phyloP scores from a whole-genome alignment of 768 basidiomycete species.

The Hortiboletus flavorubellus region DNA sequence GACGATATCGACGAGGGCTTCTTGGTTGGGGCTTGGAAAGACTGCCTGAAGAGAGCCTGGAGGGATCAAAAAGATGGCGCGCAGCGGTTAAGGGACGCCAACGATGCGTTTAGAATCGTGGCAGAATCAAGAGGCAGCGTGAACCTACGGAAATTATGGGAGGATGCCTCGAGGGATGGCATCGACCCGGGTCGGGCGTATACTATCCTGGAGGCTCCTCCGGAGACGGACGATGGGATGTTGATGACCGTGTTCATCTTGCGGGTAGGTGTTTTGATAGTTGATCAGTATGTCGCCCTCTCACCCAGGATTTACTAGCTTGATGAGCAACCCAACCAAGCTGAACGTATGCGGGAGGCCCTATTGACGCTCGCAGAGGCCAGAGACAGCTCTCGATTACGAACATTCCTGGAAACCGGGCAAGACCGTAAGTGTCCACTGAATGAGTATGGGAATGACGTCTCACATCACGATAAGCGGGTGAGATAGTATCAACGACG shows the following conservation, averaged over 20 bases:
- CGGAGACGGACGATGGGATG: slow-evolving; percentile 75
- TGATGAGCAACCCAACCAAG: slow-evolving; percentile 65
- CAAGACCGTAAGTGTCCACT: slow-evolving; percentile 63
- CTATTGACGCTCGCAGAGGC: slow-evolving; percentile 70
- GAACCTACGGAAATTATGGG: slow-evolving; percentile 48
- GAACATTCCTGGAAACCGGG: slow-evolving; percentile 61
- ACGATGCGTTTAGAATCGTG: slow-evolving; percentile 65
- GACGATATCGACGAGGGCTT: slow-evolving; percentile 67
- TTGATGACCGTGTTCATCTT: slow-evolving; percentile 67
- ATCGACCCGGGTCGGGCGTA: slow-evolving; percentile 76
- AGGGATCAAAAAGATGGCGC: slow-evolving; percentile 40
- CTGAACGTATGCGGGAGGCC: slow-evolving; percentile 71
- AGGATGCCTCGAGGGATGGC: slow-evolving; percentile 46
- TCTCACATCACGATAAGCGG: slow-evolving; percentile 44
- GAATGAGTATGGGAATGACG: background rate
- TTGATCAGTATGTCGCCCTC: background rate
- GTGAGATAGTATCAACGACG: slow-evolving; percentile 51
- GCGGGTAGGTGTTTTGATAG: slow-evolving; percentile 46
- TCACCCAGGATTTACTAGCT: slow-evolving; percentile 41
- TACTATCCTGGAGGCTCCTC: slow-evolving; percentile 62
- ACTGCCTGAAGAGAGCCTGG: slow-evolving; percentile 57
- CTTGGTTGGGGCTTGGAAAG: slow-evolving; percentile 66
- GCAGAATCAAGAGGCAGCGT: slow-evolving; percentile 60
- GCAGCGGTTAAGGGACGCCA: slow-evolving; percentile 49
- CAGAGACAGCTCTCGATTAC: slow-evolving; percentile 68